phyloP scores from a whole-genome alignment of 495 filamentous ascomycete species.

The Podospora appendiculata region DNA sequence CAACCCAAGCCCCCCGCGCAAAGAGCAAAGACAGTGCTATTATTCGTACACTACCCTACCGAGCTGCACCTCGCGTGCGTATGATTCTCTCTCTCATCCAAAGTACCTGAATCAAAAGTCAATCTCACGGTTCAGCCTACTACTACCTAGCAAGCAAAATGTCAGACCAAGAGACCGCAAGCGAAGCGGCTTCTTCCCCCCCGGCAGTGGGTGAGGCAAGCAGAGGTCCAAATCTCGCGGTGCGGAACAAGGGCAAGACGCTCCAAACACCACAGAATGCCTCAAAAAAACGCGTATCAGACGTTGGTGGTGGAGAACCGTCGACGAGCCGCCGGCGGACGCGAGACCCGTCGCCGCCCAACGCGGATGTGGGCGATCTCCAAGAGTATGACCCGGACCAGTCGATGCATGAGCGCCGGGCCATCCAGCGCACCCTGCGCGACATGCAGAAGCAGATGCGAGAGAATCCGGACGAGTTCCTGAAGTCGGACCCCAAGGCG shows the following conservation, averaged over 20 bases:
- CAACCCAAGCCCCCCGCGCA: no score
- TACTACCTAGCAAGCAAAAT: no score
- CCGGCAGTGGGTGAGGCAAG: no score
- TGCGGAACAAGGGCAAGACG: conserved; percentile 4
- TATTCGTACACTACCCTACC: no score
- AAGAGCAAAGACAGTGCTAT: no score
- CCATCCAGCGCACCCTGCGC: conserved; percentile 59
- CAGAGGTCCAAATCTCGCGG: conserved; percentile 4
- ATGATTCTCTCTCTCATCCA: no score
- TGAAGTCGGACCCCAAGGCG: conserved; percentile 47
- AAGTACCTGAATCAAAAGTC: no score
- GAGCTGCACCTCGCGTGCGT: no score
- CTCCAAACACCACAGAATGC: background rate
- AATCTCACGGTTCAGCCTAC: no score
- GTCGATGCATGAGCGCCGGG: conserved; percentile 65
- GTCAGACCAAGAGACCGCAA: no score
- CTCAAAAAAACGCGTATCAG: conserved; percentile 36
- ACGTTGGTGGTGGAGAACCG: conserved; percentile 31
- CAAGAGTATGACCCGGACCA: conserved; percentile 84
- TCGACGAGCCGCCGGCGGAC: conserved; percentile 30
- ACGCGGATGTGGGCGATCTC: conserved; percentile 7
- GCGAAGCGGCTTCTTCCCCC: no score
- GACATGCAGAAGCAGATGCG: conserved; percentile 58
- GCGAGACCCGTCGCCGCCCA: conserved; percentile 21
- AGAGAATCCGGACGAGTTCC: conserved; percentile 62